Percentiles rank a stretch among this genome's conserved stretches.
These are phyloP conservation scores for Fusarium redolens DNA, from an alignment of 2,329 filamentous ascomycete genomes.

Conservation along the genomic window DNA sequence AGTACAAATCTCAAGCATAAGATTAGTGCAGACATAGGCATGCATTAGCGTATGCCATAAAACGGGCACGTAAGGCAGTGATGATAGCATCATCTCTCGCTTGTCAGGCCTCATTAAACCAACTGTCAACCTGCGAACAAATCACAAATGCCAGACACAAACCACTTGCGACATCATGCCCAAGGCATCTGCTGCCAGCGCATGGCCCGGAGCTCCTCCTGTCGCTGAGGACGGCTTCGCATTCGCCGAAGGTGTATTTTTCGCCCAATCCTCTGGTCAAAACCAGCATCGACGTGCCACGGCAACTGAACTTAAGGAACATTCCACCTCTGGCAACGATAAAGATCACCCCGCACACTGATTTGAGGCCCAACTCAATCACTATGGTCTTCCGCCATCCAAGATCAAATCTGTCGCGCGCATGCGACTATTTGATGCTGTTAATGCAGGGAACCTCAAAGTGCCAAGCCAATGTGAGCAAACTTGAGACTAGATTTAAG, in stretches of 20 bases:
- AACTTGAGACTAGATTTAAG: slow-evolving; percentile 66
- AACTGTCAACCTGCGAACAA: background rate
- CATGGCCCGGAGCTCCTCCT: slow-evolving; percentile 32
- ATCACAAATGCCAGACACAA: too few relatives aligned
- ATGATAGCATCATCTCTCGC: background rate
- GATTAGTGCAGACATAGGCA: background rate
- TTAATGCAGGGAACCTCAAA: slow-evolving; percentile 59
- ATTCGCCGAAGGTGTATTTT: slow-evolving; percentile 57
- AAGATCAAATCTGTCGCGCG: slow-evolving; percentile 69
- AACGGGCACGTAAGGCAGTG: background rate
- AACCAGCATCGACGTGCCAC: slow-evolving; percentile 60
- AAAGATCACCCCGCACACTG: slow-evolving; percentile 68
- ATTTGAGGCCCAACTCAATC: slow-evolving; percentile 71
- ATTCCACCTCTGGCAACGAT: slow-evolving; percentile 56
- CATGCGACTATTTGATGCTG: slow-evolving; percentile 67
- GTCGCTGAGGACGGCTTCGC: slow-evolving; percentile 53
- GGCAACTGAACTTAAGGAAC: slow-evolving; percentile 55
- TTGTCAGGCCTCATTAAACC: background rate
- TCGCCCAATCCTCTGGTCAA: slow-evolving; percentile 55
- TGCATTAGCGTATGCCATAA: background rate
- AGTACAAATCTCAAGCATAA: too few relatives aligned
- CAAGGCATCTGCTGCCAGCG: background rate
- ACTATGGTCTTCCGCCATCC: slow-evolving; percentile 68
- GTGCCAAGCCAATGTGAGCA: slow-evolving; percentile 61
- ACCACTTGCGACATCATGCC: background rate